Evolutionary conservation across 169 alveolate genomes (phyloP), one percentile per base, ranked within the genome.

Genomic region (Cryptosporidium parvum): DNA sequence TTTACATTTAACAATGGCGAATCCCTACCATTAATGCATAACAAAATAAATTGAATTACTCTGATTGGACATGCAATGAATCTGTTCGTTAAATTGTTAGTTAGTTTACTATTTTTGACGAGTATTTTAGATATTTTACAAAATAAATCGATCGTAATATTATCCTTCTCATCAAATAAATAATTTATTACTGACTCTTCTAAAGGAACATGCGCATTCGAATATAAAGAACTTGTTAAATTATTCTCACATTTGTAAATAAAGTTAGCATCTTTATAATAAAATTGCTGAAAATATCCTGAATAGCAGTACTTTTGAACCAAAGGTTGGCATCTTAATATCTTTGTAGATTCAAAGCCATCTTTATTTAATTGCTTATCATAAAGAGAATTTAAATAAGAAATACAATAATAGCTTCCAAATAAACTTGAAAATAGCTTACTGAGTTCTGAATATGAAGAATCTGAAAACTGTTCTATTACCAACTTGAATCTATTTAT

Each of bases 11-110:
- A 80, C 31, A 80, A 12, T 26, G 89, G 89, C 9, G 89, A 80
- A 8, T 39, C 1, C 14, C 26, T 80, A 1, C 89, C 75, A 44
- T 80, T 23, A 42, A 80, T 80, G 42, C 69, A 80, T 44, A 59
- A 80, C 10, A 80, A 35, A 39, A 80, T 45, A 42, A 80, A 26
- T 80, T 80, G 89, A 31, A 80, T 59, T 37, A 80, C 65, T 80
- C 62, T 59, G 31, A 80, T 35, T 12, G 89, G 89, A 56, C 89
- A 80, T 44, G 67, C 21, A n/a, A 80, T 80, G 9, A 37, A 26
- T 48, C 89, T 59, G 14, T 62, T 37, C 2, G 51, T 26, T 26
- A 23, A 45, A 29, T 65, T 33, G 3, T 35, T 80, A 0, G 75
- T 80, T 14, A 44, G 26, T 4, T 35, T 80, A 42, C 89, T 80